phyloP scores from a whole-genome alignment of 1,284 basidiomycete genomes.

The Rhodotorula sp. region DNA sequence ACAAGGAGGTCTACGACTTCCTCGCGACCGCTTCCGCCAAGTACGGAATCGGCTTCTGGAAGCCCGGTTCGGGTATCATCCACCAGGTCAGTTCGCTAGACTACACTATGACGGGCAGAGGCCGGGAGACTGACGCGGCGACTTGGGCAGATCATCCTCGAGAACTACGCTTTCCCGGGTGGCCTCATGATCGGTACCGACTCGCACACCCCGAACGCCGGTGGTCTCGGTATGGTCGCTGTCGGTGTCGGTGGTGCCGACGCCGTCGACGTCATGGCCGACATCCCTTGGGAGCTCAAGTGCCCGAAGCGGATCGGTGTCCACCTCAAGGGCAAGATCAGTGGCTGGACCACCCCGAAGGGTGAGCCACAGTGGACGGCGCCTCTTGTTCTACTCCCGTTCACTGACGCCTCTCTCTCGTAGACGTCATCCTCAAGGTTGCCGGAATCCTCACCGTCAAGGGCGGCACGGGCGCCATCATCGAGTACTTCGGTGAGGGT shows the following conservation, averaged over 20 bases:
- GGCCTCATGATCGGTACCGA: conserved; percentile 99
- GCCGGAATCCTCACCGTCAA: conserved; percentile 97
- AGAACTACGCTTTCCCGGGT: conserved; percentile 99
- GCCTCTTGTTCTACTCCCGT: no score
- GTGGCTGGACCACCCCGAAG: conserved; percentile 97
- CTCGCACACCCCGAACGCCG: conserved; percentile 98
- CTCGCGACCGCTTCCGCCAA: conserved; percentile 96
- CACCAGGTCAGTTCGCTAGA: conserved; percentile 43
- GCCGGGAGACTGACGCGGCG: neutral
- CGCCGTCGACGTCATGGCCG: conserved; percentile 98
- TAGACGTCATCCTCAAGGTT: conserved; percentile 95
- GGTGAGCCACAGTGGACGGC: conserved; percentile 60
- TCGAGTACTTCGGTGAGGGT: conserved; percentile 91
- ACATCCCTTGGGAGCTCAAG: conserved; percentile 97
- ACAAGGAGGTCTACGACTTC: conserved; percentile 99
- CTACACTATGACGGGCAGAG: neutral
- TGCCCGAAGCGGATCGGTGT: conserved; percentile 99
- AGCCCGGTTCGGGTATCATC: conserved; percentile 88
- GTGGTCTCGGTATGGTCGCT: conserved; percentile 98
- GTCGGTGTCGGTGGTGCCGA: conserved; percentile 99
- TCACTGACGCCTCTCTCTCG: neutral
- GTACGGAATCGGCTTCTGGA: conserved; percentile 99
- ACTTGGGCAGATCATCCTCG: conserved; percentile 65
- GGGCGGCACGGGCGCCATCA: conserved; percentile 95
- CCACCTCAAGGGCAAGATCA: conserved; percentile 90